Percentiles rank a stretch among this genome's conserved stretches.
Conservation (phyloP, 2,329 filamentous ascomycete genomes). For the Phoma sp. region DNA sequence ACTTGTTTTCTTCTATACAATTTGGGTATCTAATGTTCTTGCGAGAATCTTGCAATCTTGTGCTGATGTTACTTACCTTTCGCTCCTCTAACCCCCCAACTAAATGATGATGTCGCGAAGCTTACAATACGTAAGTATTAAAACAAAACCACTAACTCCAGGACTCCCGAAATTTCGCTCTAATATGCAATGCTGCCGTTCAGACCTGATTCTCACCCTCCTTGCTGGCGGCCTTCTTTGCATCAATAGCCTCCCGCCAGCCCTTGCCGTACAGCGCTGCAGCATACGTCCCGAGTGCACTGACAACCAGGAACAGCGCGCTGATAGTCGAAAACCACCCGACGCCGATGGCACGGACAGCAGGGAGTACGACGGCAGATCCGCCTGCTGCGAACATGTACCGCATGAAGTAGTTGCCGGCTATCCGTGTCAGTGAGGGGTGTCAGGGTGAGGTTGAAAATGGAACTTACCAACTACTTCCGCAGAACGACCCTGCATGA, state of each 20-base stretch:
- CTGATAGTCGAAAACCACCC: conserved; percentile 81
- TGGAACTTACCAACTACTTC: conserved; percentile 65
- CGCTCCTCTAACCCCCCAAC: no score
- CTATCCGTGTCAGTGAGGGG: conserved; percentile 39
- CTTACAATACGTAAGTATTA: no score
- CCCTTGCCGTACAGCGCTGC: conserved; percentile 57
- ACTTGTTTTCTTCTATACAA: background rate
- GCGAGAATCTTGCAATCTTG: no score
- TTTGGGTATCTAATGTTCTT: no score
- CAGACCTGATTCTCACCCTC: conserved; percentile 33
- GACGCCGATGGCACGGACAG: conserved; percentile 74
- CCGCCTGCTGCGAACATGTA: conserved; percentile 76
- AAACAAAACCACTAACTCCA: no score
- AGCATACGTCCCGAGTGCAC: conserved; percentile 55
- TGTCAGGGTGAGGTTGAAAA: no score
- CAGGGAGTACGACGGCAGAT: conserved; percentile 74
- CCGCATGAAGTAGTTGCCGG: conserved; percentile 78
- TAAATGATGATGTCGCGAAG: no score
- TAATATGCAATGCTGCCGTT: no score
- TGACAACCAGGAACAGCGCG: conserved; percentile 60
- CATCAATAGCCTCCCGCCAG: conserved; percentile 63
- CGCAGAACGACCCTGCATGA: conserved; percentile 72
- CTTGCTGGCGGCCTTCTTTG: conserved; percentile 51
- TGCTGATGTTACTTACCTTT: no score
- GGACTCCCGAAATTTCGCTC: no score